Base-by-base conservation (phyloP, 1,284 basidiomycete genomes). In the Marasmius oreades region DNA sequence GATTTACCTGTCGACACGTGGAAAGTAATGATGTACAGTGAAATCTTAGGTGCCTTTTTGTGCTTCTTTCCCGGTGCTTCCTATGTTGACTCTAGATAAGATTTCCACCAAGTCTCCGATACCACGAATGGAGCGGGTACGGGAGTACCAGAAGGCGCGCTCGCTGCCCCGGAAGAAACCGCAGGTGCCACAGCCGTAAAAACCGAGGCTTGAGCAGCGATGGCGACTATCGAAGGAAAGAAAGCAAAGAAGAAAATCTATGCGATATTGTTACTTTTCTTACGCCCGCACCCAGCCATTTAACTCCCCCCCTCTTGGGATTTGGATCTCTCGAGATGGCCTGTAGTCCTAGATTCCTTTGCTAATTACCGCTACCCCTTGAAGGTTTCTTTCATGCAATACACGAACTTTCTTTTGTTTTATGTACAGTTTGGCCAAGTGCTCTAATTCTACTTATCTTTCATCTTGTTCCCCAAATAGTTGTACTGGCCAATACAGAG, bases 1-100 rank as follows among this genome's bases (percentile, higher is more conserved):
- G 96, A 99, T 70, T 79, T 99, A 46, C 97, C 97, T 0, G 93
- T 99, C 24, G 96, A 99, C 70, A 98, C 94, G 3, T 99, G 96
- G 96, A 98, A 98, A 76, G 96, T 98, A 66, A 95, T 95, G 93
- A 95, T 95, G 93, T 95, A 95, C 76, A 89, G 86, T 66, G 93
- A 95, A 73, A 95, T 95, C 63, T 78, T 95, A n/a, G 92, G 93
- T 93, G 63, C 60, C 86, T 75, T 14, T 16, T 31, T 10, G 5
- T 4, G 4, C 5, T 31, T 5, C 5, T 31, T 31, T 31, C 4
- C 28, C 28, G 28, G 28, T 31, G 5, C 5, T 31, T 31, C 28
- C 10, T 31, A 4, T 31, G 28, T 5, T 31, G 46, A 36, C 16
- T 43, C 53, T 52, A n/a, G 20, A 42, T 60, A 23, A 90, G 88